These are phyloP conservation scores for Psilocybe azurescens DNA, from an alignment of 768 basidiomycete genomes.

Conservation along the genomic window DNA sequence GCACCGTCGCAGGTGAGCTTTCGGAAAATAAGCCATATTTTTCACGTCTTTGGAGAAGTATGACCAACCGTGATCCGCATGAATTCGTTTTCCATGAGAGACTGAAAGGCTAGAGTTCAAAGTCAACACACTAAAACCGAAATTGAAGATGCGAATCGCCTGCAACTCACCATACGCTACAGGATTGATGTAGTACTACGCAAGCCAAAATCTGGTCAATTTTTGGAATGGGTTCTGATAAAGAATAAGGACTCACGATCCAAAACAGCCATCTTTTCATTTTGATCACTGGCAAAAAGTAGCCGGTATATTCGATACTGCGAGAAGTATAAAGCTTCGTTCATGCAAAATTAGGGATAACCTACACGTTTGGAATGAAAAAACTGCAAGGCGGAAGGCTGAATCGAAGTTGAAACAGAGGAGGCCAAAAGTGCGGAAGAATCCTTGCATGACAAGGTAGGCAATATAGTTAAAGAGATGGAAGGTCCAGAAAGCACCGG, in stretches of 20 bases:
- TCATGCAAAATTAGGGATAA: conserved; percentile 6
- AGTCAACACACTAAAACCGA: background rate
- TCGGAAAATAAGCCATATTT: conserved; percentile 22
- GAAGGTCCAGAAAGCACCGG: conserved; percentile 56
- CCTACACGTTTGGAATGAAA: conserved; percentile 76
- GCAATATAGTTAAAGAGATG: conserved; percentile 69
- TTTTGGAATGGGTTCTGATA: background rate
- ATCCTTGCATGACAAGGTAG: conserved; percentile 79
- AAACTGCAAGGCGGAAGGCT: conserved; percentile 56
- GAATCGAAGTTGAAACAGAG: conserved; percentile 52
- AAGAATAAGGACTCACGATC: conserved; percentile 57
- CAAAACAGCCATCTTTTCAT: conserved; percentile 89
- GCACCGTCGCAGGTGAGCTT: conserved; percentile 72
- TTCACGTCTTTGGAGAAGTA: conserved; percentile 12
- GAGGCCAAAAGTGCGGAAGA: conserved; percentile 79
- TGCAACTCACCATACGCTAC: conserved; percentile 59
- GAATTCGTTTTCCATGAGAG: conserved; percentile 88
- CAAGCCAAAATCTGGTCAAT: too few relatives aligned
- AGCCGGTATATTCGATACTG: conserved; percentile 70
- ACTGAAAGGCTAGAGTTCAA: conserved; percentile 63
- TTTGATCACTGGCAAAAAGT: conserved; percentile 65
- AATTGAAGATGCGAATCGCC: background rate
- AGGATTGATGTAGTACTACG: conserved; percentile 79
- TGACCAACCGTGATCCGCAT: conserved; percentile 62
- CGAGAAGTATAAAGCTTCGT: background rate